These are phyloP conservation scores for Furculomyces boomerangus DNA, from an alignment of 371 early-diverging fungal genomes.

Conservation along the genomic window DNA sequence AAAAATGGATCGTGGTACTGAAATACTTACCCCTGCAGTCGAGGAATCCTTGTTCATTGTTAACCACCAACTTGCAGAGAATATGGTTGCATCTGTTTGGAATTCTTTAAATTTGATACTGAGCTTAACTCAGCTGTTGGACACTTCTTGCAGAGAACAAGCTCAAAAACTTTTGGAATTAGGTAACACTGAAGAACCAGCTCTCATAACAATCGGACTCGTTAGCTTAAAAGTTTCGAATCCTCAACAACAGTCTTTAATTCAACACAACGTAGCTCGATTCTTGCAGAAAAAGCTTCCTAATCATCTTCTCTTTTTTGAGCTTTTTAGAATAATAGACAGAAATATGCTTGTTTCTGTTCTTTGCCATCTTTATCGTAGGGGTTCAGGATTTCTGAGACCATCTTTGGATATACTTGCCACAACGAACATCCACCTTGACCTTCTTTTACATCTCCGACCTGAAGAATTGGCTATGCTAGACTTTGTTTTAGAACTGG, in stretches of 20 bases:
- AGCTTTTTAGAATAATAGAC: conserved; percentile 21
- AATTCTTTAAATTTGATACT: conserved; percentile 23
- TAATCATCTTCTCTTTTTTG: conserved; percentile 15
- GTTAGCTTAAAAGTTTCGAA: conserved; percentile 23
- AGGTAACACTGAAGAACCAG: conserved; percentile 17
- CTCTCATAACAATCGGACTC: conserved; percentile 21
- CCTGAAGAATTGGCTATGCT: conserved; percentile 23
- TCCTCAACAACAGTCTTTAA: conserved; percentile 18
- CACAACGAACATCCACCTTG: conserved; percentile 17
- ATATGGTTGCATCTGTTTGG: conserved; percentile 21
- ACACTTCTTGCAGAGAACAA: conserved; percentile 18
- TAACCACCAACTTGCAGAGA: conserved; percentile 12
- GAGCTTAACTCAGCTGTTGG: conserved; percentile 18
- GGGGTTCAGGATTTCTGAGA: conserved; percentile 9
- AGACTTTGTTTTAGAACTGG: conserved; percentile 22
- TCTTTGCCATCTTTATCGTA: conserved; percentile 23
- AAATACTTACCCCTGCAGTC: background rate
- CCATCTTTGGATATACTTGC: conserved; percentile 15
- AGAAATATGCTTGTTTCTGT: conserved; percentile 18
- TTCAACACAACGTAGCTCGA: conserved; percentile 21
- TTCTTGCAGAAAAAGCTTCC: conserved; percentile 17
- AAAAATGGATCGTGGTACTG: background rate
- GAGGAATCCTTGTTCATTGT: conserved; percentile 18
- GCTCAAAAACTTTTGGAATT: conserved; percentile 18
- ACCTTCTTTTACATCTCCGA: conserved; percentile 16